A percentile compares a stretch with the other conserved stretches of the same genome.
These are phyloP conservation scores for Sporothrix phasma DNA, from an alignment of 2,329 filamentous ascomycete genomes.

Conservation along the genomic window DNA sequence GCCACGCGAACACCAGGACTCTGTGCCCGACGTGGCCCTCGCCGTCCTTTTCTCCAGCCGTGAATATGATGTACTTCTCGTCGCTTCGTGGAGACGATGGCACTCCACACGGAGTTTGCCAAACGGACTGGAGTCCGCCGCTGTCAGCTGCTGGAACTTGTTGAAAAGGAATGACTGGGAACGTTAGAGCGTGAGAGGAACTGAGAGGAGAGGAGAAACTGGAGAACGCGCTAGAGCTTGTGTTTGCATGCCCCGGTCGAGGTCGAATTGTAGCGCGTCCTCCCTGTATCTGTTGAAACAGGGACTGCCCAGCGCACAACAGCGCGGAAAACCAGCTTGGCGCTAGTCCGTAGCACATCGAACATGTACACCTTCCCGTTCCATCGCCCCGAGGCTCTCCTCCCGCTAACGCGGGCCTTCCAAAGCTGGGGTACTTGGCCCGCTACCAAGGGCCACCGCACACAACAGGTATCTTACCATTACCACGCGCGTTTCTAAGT, in stretches of 20 bases:
- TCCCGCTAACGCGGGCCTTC: neutral
- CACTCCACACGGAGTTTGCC: constrained; percentile 1
- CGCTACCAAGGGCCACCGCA: neutral
- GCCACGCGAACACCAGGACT: neutral
- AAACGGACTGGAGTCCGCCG: neutral
- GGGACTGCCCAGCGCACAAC: neutral
- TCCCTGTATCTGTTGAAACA: neutral
- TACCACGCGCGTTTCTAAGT: neutral
- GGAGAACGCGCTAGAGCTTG: neutral
- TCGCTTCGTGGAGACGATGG: constrained; percentile 2
- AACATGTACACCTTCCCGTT: no score
- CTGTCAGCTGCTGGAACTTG: constrained; percentile 4
- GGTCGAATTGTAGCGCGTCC: neutral
- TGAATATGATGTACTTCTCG: constrained; percentile 3
- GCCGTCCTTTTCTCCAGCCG: neutral
- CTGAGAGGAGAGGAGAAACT: neutral
- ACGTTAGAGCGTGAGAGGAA: no score
- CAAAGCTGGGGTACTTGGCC: neutral
- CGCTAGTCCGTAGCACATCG: no score
- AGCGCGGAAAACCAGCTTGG: neutral
- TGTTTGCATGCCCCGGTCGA: neutral
- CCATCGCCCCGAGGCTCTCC: neutral
- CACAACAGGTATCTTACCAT: constrained; percentile 1
- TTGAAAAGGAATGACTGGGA: neutral
- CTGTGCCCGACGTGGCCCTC: neutral